A percentile compares a stretch with the other conserved stretches of the same genome.
Evolutionary conservation across 225 moss, liverwort and hornwort species (phyloP).

Genomic region (Sphagnum tenellum): DNA sequence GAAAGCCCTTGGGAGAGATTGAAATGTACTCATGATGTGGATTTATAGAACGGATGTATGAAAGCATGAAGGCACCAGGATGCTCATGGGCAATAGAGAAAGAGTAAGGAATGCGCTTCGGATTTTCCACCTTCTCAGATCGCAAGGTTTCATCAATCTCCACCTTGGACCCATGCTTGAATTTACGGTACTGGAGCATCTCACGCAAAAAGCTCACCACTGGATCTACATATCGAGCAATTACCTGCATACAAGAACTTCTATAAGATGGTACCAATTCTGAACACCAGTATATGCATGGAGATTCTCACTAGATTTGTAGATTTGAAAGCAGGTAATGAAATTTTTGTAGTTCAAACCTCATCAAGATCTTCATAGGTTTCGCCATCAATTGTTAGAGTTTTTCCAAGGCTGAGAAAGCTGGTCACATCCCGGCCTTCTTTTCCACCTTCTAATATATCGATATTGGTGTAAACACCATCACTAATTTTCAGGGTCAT

Average conservation of each 20-base stretch:
- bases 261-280: no score
- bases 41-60: slow-evolving; percentile 71
- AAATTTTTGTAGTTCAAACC: slow-evolving; percentile 21
- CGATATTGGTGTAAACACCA: slow-evolving; percentile 82
- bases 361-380: slow-evolving; percentile 98
- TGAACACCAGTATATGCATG: no score
- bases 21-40: slow-evolving; percentile 90
- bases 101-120: slow-evolving; percentile 81
- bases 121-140: slow-evolving; percentile 61
- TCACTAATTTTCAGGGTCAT: slow-evolving; percentile 94
- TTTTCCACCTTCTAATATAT: slow-evolving; percentile 90
- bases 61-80: slow-evolving; percentile 92
- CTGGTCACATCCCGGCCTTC: slow-evolving; percentile 86
- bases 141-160: slow-evolving; percentile 84
- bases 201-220: slow-evolving; percentile 67
- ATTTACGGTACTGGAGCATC: slow-evolving; percentile 81
- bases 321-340: background rate
- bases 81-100: slow-evolving; percentile 89
- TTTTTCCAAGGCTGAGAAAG: slow-evolving; percentile 90
- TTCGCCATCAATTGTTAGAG: slow-evolving; percentile 88
- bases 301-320: no score
- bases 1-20: slow-evolving; percentile 75
- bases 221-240: slow-evolving; percentile 87
- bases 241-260: slow-evolving; percentile 37
- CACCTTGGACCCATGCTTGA: slow-evolving; percentile 73